Percentiles rank a stretch among this genome's conserved stretches.
These are phyloP conservation scores for Coprinopsis strossmayeri DNA, from an alignment of 768 basidiomycete species.

Conservation along the genomic window DNA sequence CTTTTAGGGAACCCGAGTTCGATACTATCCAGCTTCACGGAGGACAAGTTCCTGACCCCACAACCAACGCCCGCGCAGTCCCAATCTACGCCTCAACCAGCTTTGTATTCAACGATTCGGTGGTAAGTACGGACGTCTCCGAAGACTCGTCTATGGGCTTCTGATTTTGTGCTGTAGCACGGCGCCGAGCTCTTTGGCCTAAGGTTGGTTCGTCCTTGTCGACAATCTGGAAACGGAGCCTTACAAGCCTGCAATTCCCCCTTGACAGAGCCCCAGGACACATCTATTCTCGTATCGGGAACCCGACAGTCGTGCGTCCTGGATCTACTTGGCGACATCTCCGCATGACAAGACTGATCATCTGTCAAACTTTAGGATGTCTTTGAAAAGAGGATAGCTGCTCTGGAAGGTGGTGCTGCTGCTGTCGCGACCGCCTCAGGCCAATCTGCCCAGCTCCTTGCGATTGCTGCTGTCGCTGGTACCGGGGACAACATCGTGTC, in stretches of 20 bases:
- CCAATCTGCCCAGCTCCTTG: slow-evolving; percentile 72
- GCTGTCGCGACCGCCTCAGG: slow-evolving; percentile 73
- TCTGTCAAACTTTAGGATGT: slow-evolving; percentile 42
- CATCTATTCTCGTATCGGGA: slow-evolving; percentile 64
- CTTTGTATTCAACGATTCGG: slow-evolving; percentile 67
- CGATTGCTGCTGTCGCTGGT: slow-evolving; percentile 53
- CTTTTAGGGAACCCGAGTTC: slow-evolving; percentile 54
- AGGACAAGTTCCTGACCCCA: slow-evolving; percentile 56
- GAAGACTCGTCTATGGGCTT: neutral
- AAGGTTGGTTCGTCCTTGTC: slow-evolving; percentile 24
- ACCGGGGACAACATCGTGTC: slow-evolving; percentile 77
- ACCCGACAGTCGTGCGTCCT: slow-evolving; percentile 53
- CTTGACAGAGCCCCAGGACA: slow-evolving; percentile 40
- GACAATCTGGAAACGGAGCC: neutral
- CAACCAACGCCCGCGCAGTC: slow-evolving; percentile 67
- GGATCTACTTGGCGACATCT: neutral
- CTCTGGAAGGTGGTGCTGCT: slow-evolving; percentile 73
- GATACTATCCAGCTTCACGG: slow-evolving; percentile 79
- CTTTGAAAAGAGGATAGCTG: slow-evolving; percentile 74
- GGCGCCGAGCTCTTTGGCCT: slow-evolving; percentile 67
- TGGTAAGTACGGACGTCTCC: too few species aligned
- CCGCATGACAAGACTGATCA: neutral
- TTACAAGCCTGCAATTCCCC: too few species aligned
- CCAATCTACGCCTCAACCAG: slow-evolving; percentile 74
- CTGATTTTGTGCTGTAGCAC: slow-evolving; percentile 34